Conservation (phyloP, 768 basidiomycete species). For the Mycena olivaceomarginata region DNA sequence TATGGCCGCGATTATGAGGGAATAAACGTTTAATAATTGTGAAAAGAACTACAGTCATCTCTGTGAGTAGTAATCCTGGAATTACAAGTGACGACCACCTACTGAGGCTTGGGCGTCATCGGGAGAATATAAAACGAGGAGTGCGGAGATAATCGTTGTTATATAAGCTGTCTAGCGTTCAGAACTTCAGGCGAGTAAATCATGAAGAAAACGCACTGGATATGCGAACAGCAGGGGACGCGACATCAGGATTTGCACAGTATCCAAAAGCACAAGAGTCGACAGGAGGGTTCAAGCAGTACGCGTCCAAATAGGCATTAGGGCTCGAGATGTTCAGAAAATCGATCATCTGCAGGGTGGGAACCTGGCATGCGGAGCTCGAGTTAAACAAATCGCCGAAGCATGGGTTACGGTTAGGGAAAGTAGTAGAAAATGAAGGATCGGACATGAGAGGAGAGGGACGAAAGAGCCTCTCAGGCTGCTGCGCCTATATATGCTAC, state of each 20-base stretch:
- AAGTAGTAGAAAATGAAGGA: not conserved
- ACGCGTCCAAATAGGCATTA: conserved; percentile 19
- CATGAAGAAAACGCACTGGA: conserved; percentile 33
- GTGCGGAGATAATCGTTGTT: conserved; percentile 32
- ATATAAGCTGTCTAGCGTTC: conserved; percentile 24
- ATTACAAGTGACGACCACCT: not conserved
- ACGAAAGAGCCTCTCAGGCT: not conserved
- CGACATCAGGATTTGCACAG: conserved; percentile 41
- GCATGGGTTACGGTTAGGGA: conserved; percentile 35
- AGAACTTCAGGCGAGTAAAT: not conserved
- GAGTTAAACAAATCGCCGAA: conserved; percentile 27
- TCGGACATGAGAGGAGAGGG: not conserved
- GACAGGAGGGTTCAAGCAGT: conserved; percentile 32
- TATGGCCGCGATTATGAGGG: conserved; percentile 39
- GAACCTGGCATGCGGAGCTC: conserved; percentile 33
- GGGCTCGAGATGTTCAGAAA: conserved; percentile 38
- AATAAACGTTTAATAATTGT: conserved; percentile 39
- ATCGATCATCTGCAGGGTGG: conserved; percentile 19
- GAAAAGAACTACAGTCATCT: conserved; percentile 31
- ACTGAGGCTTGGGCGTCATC: conserved; percentile 29
- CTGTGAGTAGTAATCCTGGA: not conserved
- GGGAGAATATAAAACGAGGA: conserved; percentile 38
- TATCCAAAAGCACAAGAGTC: conserved; percentile 39
- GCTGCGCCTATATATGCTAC: too few species aligned
- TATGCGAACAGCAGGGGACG: conserved; percentile 36